phyloP scores from a whole-genome alignment of 2,329 filamentous ascomycete genomes.

The Monilinia laxa region DNA sequence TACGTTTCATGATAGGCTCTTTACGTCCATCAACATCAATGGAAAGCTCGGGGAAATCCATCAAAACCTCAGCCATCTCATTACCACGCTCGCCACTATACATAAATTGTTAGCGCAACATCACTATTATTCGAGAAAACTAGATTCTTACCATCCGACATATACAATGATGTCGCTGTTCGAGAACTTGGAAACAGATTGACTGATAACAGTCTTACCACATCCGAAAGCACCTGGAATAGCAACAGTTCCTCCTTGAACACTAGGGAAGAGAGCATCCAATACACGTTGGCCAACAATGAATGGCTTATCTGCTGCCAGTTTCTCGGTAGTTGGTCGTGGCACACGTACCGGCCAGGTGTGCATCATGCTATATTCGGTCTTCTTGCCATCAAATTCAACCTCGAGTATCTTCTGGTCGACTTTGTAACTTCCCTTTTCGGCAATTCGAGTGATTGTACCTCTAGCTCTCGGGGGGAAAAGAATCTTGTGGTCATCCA shows the following conservation, averaged over 20 bases:
- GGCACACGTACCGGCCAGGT: constrained; percentile 97
- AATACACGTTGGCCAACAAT: constrained; percentile 96
- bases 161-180: constrained; percentile 99
- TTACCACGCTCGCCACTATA: constrained; percentile 81
- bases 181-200: constrained; percentile 98
- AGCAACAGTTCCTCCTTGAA: constrained; percentile 95
- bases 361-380: constrained; percentile 97
- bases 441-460: constrained; percentile 85
- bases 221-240: constrained; percentile 98
- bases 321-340: constrained; percentile 86
- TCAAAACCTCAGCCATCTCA: constrained; percentile 99
- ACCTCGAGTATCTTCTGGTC: constrained; percentile 91
- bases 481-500: constrained; percentile 90
- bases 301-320: constrained; percentile 85
- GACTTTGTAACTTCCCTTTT: constrained; percentile 90
- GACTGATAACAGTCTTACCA: constrained; percentile 98
- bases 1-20: constrained; percentile 99
- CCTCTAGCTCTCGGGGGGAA: constrained; percentile 86
- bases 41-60: constrained; percentile 98
- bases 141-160: constrained; percentile 59
- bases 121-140: neutral
- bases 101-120: neutral
- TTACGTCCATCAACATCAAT: constrained; percentile 92
- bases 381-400: constrained; percentile 95
- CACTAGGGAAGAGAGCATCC: constrained; percentile 92